Evolutionary conservation across 768 basidiomycete species (phyloP), one percentile per base, ranked within the genome.

Genomic region (Antrodiella citrinella): DNA sequence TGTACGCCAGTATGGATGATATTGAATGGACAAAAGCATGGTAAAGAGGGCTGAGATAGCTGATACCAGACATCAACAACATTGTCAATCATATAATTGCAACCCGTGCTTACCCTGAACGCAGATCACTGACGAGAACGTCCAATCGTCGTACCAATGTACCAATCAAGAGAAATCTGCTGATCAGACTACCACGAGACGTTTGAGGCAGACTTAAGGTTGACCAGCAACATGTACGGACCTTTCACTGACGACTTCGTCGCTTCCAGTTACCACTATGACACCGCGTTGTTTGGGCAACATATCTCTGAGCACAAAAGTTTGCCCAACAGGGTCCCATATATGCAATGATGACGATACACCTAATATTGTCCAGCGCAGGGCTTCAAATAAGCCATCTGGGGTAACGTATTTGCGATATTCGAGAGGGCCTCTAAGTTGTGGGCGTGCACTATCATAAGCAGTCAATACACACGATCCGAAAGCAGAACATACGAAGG

Each of bases 21-120:
- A 87, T 67, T 0, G 78, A 72, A 60, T 89, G 84, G 0, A 77
- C 74, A 54, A 87, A 81, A 2, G 86, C 80, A 59, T 86, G 78
- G 13, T 80, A 67, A 7, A 79, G 78, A 11, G 59, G 55, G 3
- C 50, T 47, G 3, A 26, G 20, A n/a, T n/a, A n/a, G n/a, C n/a
- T n/a, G n/a, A n/a, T n/a, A n/a, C n/a, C n/a, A n/a, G n/a, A n/a
- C n/a, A n/a, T n/a, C n/a, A n/a, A n/a, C n/a, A n/a, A n/a, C n/a
- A n/a, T n/a, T n/a, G n/a, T n/a, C n/a, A n/a, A n/a, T n/a, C n/a
- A n/a, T n/a, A n/a, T n/a, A n/a, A n/a, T n/a, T n/a, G n/a, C n/a
- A n/a, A n/a, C n/a, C n/a, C n/a, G n/a, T n/a, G n/a, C n/a, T n/a
- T n/a, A 86, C 86, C 73, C 77, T 30, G 57, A 52, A 43, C 78